Percentiles rank a stretch among this genome's conserved stretches.
phyloP scores from a whole-genome alignment of 306 rosid species.

The Lathyrus aphaca region DNA sequence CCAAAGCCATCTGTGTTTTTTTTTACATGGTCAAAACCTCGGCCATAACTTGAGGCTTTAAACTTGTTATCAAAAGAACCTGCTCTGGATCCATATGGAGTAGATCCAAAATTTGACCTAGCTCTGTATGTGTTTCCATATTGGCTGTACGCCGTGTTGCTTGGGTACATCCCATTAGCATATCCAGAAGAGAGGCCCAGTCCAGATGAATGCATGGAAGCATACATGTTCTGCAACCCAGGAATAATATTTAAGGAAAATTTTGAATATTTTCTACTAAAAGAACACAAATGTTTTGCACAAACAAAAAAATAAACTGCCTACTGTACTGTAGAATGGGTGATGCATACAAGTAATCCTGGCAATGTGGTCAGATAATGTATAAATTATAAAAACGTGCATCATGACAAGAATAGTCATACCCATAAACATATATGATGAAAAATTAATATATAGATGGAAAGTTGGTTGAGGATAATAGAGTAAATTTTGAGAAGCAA shows the following conservation, averaged over 20 bases:
- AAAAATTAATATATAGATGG: constrained; percentile 1
- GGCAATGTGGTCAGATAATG: constrained; percentile 13
- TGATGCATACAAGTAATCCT: constrained; percentile 2
- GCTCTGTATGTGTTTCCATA: constrained; percentile 44
- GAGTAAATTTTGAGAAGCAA: constrained; percentile 13
- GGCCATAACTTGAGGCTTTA: constrained; percentile 26
- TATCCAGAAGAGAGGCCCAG: constrained; percentile 41
- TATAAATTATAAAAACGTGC: constrained; percentile 7
- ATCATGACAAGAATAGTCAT: not conserved
- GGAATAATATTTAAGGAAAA: not conserved
- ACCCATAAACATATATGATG: constrained; percentile 1
- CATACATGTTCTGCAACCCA: constrained; percentile 42
- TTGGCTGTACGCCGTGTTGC: constrained; percentile 41
- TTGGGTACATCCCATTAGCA: constrained; percentile 39
- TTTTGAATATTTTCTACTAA: constrained; percentile 14
- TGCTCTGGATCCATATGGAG: constrained; percentile 47
- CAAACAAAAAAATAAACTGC: constrained; percentile 2
- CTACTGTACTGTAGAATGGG: not conserved
- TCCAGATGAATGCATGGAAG: constrained; percentile 40
- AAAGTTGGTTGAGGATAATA: constrained; percentile 17
- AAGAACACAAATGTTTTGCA: constrained; percentile 6
- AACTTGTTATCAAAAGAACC: constrained; percentile 15
- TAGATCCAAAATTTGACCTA: constrained; percentile 43
- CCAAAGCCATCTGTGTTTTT: constrained; percentile 41
- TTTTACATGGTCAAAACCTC: constrained; percentile 33